Evolutionary conservation across 2,329 filamentous ascomycete species (phyloP), one percentile per base, ranked within the genome.

Genomic region (Berkeleyomyces basicola): DNA sequence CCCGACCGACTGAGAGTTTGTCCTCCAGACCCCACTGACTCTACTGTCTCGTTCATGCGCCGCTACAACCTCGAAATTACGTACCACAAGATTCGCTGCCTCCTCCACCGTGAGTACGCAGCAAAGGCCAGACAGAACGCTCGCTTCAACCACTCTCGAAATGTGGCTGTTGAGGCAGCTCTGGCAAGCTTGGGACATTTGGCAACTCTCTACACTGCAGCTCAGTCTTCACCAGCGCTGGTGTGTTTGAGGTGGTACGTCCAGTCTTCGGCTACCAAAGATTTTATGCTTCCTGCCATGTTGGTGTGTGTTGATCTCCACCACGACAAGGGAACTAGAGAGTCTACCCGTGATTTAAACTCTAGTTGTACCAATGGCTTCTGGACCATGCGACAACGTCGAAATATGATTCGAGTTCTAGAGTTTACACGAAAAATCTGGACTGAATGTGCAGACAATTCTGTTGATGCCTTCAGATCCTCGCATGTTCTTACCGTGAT

Each of bases 401-500:
- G 82, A 39, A 87, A 88, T 67, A 95, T 96, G 88, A 78, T 93
- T 39, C 74, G 77, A 31, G 82, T 84, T 0, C 79, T 97, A 2
- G 85, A 91, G 69, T 80, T 79, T 16, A 87, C 87, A 7, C 81
- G 82, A 55, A 77, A 80, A 16, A 93, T 97, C 63, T 97, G 91
- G 90, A 84, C 86, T 58, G 83, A 82, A 7, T 77, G 90, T 9
- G 82, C 84, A 2, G 86, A 93, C 62, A 79, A 84, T 33, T 93
- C 87, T 0, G 86, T 96, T 75, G 92, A 97, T 67, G 90, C 91
- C 0, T 91, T 85, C 75, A 97, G 97, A 74, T 92, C 90, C 1
- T 83, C 83, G 47, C 83, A 83, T 49, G 80, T 92, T 33, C 77
- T 97, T n/a, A 84, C 84, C 31, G 84, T 96, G 60, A 90, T 97